Percentiles rank a stretch among this genome's conserved stretches.
Conservation (phyloP, 2,329 filamentous ascomycete species). For the Talaromyces sp. region DNA sequence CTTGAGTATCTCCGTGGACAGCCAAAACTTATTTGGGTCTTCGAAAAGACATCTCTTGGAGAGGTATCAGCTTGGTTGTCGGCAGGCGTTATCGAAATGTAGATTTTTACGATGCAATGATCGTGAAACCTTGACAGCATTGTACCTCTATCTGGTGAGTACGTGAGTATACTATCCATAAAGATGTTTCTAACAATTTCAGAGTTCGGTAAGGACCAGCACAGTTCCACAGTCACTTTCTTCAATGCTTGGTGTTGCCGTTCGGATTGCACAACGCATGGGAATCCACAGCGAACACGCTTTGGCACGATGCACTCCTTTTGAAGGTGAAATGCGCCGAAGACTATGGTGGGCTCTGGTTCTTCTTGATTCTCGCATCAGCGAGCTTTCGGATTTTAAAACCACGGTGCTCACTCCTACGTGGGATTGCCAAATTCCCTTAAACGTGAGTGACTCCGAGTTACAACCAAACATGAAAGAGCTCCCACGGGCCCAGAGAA, state of each 20-base stretch:
- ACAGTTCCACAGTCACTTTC: slow-evolving; percentile 56
- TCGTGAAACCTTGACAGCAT: slow-evolving; percentile 45
- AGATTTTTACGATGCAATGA: slow-evolving; percentile 37
- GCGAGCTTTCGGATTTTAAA: slow-evolving; percentile 56
- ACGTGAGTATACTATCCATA: background rate
- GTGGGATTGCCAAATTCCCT: slow-evolving; percentile 39
- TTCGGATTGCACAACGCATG: slow-evolving; percentile 63
- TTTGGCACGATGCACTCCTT: slow-evolving; percentile 36
- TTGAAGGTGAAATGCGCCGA: slow-evolving; percentile 65
- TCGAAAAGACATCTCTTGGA: slow-evolving; percentile 33
- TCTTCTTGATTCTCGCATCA: slow-evolving; percentile 61
- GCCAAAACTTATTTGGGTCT: slow-evolving; percentile 32
- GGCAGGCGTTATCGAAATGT: slow-evolving; percentile 42
- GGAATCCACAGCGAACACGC: slow-evolving; percentile 61
- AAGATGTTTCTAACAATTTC: slow-evolving; percentile 19
- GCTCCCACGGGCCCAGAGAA: slow-evolving; percentile 10
- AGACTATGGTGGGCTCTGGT: slow-evolving; percentile 69
- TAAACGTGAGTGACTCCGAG: slow-evolving; percentile 24
- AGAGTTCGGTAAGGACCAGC: slow-evolving; percentile 53
- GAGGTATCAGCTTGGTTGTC: slow-evolving; percentile 40
- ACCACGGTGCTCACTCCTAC: slow-evolving; percentile 30
- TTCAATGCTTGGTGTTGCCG: slow-evolving; percentile 58
- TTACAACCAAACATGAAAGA: slow-evolving; percentile 8
- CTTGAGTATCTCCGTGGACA: slow-evolving; percentile 52
- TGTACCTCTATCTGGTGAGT: slow-evolving; percentile 50